phyloP scores from a whole-genome alignment of 1,284 basidiomycete genomes.

The Erythrobasidium hasegawianum region DNA sequence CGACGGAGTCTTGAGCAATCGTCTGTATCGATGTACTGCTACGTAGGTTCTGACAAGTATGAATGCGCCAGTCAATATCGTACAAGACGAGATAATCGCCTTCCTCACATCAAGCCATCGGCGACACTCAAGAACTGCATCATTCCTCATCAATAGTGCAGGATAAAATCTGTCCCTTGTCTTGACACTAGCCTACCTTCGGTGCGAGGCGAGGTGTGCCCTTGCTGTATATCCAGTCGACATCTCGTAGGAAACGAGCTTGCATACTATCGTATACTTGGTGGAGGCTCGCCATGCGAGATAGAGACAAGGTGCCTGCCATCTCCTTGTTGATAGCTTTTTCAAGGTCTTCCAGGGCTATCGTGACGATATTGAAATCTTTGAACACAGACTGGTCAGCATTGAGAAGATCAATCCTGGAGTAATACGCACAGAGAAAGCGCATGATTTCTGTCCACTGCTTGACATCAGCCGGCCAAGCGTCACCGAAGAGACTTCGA shows the following conservation, averaged over 20 bases:
- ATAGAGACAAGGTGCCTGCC: background rate
- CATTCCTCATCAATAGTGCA: background rate
- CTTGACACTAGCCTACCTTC: too few relatives aligned
- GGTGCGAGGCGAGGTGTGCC: background rate
- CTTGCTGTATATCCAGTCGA: background rate
- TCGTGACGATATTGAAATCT: conserved; percentile 22
- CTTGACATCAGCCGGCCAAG: background rate
- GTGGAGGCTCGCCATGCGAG: background rate
- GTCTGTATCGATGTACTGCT: conserved; percentile 8
- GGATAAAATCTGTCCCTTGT: too few relatives aligned
- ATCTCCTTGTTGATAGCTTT: conserved; percentile 15
- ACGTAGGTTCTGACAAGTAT: conserved; percentile 12
- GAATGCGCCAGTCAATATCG: too few relatives aligned
- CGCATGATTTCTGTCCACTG: conserved; percentile 13
- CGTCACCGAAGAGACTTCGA: background rate
- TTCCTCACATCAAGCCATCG: background rate
- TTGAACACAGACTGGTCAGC: too few relatives aligned
- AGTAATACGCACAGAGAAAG: conserved; percentile 15
- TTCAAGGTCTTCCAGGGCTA: conserved; percentile 21
- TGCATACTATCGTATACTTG: conserved; percentile 9
- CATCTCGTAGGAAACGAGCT: conserved; percentile 1
- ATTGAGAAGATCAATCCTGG: too few relatives aligned
- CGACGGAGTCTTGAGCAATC: conserved; percentile 14
- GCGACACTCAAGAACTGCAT: background rate
- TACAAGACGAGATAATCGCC: too few relatives aligned